phyloP scores from a whole-genome alignment of 1,284 basidiomycete species.

The Exsudoporus floridanus region DNA sequence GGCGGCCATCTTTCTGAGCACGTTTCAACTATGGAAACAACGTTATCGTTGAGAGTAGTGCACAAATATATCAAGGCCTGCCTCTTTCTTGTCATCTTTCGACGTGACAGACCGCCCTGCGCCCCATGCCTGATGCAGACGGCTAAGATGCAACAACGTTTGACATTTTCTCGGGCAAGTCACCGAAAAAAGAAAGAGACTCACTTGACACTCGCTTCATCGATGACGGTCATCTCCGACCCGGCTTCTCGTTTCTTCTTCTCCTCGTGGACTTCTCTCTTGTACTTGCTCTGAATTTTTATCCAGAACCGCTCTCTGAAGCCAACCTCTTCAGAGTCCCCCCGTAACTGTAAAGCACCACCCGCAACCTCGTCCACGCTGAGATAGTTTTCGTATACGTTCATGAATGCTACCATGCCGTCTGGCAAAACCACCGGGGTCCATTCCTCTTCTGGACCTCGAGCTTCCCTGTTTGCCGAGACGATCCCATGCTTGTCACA shows the following conservation, averaged over 20 bases:
- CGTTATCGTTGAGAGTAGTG: slow-evolving; percentile 8
- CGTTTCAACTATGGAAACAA: slow-evolving; percentile 65
- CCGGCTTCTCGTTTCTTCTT: slow-evolving; percentile 71
- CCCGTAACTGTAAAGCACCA: slow-evolving; percentile 72
- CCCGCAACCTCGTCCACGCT: slow-evolving; percentile 82
- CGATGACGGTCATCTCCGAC: slow-evolving; percentile 54
- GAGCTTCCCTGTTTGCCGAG: slow-evolving; percentile 77
- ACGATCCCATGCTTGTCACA: slow-evolving; percentile 82
- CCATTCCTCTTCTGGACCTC: slow-evolving; percentile 88
- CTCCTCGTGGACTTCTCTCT: slow-evolving; percentile 81
- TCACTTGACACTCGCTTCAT: slow-evolving; percentile 72
- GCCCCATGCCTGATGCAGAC: slow-evolving; percentile 84
- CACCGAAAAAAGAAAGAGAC: slow-evolving; percentile 34
- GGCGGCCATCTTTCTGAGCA: slow-evolving; percentile 82
- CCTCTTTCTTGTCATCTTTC: slow-evolving; percentile 68
- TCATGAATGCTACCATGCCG: slow-evolving; percentile 82
- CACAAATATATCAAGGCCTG: slow-evolving; percentile 32
- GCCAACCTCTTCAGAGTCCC: slow-evolving; percentile 79
- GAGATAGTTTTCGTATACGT: slow-evolving; percentile 82
- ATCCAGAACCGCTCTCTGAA: slow-evolving; percentile 83
- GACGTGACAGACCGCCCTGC: slow-evolving; percentile 76
- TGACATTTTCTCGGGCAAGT: slow-evolving; percentile 5
- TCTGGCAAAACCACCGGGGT: slow-evolving; percentile 72
- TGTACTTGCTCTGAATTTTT: slow-evolving; percentile 89
- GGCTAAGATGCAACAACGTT: slow-evolving; percentile 44